phyloP scores from a whole-genome alignment of 306 rosid genomes.

The Vigna trinervia region DNA sequence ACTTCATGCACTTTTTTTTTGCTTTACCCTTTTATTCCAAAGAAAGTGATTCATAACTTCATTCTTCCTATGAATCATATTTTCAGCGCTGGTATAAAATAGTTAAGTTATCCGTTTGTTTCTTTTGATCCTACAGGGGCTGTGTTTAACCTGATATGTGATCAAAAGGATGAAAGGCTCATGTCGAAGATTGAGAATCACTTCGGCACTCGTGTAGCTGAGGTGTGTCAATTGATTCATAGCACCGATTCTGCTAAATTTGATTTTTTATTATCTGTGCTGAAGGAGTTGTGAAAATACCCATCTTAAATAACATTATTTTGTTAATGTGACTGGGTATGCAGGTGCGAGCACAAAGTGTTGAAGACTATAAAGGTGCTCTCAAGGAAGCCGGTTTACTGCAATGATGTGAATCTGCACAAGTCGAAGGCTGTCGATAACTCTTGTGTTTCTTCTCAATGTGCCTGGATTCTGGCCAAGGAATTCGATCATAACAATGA shows the following conservation, averaged over 20 bases:
- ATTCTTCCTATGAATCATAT: neutral
- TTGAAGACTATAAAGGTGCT: constrained; percentile 64
- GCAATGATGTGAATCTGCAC: constrained; percentile 25
- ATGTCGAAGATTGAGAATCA: constrained; percentile 59
- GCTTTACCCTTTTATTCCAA: neutral
- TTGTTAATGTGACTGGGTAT: constrained; percentile 31
- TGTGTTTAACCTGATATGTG: constrained; percentile 66
- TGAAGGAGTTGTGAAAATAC: neutral
- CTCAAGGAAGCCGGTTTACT: constrained; percentile 69
- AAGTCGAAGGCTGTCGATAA: constrained; percentile 28
- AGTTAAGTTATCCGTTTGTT: constrained; percentile 16
- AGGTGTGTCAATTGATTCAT: constrained; percentile 49
- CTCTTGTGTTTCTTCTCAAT: constrained; percentile 2
- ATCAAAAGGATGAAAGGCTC: constrained; percentile 46
- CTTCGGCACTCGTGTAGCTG: constrained; percentile 53
- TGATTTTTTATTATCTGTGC: neutral
- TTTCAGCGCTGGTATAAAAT: constrained; percentile 15
- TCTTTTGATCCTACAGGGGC: constrained; percentile 53
- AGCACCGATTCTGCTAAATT: constrained; percentile 19
- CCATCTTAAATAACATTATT: constrained; percentile 35
- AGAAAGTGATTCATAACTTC: constrained; percentile 14
- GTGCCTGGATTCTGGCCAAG: neutral
- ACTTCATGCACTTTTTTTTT: neutral
- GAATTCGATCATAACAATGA: constrained; percentile 15
- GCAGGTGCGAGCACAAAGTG: constrained; percentile 46